Evolutionary conservation across 148 eudicot species (phyloP), one percentile per base, ranked within the genome.

Genomic region (Silene conica): DNA sequence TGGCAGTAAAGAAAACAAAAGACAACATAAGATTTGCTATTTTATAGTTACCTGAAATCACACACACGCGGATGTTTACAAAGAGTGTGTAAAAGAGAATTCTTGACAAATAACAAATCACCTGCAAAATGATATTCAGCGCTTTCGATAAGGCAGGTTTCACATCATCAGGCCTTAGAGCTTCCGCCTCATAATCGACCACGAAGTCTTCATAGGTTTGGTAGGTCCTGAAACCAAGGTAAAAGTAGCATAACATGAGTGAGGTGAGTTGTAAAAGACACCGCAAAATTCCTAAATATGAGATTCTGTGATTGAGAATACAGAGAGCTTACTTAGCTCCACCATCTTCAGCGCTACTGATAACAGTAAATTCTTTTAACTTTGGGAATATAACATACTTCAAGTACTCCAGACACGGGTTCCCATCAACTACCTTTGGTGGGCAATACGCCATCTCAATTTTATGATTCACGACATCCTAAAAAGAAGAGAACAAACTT

Each of bases 391-490:
- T 45, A 34, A 94, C 89, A 82, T 86, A 89, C 26, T 89, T 85
- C 71, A 92, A 62, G 80, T 95, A 95, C 77, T 95, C 97, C 68
- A 95, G 70, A 70, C 97, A 95, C 34, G 97, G 98, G 74, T 95
- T 95, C 59, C 86, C 89, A 59, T 82, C 82, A 20, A 90, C 87
- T 11, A 83, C 63, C 62, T 76, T 79, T 4, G 93, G 97, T 10
- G 98, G 98, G 59, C 98, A 95, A 81, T 86, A 92, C 43, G 98
- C 98, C 74, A 85, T 88, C 83, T 95, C 83, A 65, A 95, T 95
- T 69, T 95, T 95, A 74, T 76, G 34, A 73, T 87, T 92, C 54
- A 95, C 96, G 13, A 85, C 93, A 21, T 83, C 93, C 98, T 95
- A 79, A 8, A 22, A 61, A 43, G 20, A 69, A 34, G 74, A 80